Evolutionary conservation across 2,329 filamentous ascomycete genomes (phyloP).

Genomic region (Botrytis elliptica): DNA sequence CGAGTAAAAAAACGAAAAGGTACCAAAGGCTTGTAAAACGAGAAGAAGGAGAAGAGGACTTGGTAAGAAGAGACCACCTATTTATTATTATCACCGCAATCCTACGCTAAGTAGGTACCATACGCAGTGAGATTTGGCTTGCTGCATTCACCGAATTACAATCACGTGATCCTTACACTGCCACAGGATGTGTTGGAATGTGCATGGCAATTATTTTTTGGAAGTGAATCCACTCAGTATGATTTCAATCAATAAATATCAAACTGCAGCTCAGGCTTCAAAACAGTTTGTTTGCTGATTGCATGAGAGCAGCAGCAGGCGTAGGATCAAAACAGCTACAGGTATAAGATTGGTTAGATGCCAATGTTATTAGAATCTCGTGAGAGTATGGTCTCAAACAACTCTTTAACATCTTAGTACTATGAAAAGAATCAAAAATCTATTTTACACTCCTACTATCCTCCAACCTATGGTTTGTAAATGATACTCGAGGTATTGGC

Average conservation of each 20-base stretch:
- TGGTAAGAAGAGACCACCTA: background rate
- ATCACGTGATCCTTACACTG: background rate
- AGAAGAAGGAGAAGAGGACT: no score
- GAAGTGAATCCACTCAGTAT: background rate
- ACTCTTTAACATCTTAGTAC: background rate
- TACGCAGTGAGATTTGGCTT: background rate
- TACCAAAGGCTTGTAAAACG: background rate
- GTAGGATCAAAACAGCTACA: background rate
- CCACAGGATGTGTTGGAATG: background rate
- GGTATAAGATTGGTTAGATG: background rate
- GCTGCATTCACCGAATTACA: background rate
- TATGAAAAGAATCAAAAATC: background rate
- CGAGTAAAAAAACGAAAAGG: background rate
- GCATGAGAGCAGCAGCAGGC: background rate
- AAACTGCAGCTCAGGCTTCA: background rate
- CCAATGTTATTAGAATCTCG: background rate
- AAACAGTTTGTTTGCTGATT: background rate
- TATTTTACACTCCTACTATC: background rate
- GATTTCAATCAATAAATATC: background rate
- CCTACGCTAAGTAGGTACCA: background rate
- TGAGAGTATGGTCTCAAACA: background rate
- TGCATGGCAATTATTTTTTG: background rate
- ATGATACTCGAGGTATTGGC: rapidly evolving
- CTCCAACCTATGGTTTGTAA: rapidly evolving
- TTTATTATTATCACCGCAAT: background rate